Evolutionary conservation across 2,329 filamentous ascomycete species (phyloP).

Genomic region (Macrophomina pseudophaseolina): DNA sequence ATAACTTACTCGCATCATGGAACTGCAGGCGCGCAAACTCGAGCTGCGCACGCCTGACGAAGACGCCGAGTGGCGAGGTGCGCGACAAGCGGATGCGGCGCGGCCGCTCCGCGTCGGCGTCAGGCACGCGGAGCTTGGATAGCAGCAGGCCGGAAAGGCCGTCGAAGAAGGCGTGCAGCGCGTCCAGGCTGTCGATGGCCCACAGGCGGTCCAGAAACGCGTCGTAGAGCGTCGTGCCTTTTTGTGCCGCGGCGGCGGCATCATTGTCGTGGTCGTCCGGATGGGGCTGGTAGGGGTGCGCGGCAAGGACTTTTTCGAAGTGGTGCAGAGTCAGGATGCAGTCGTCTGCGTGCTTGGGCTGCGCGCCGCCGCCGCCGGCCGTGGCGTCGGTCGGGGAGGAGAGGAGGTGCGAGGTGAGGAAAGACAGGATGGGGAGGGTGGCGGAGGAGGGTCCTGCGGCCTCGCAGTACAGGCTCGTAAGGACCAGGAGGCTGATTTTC

Average conservation of each 20-base stretch:
- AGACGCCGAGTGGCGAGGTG: constrained; percentile 80
- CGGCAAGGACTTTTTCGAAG: constrained; percentile 54
- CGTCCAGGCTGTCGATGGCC: constrained; percentile 80
- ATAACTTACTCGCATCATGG: constrained; percentile 76
- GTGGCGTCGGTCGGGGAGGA: constrained; percentile 24
- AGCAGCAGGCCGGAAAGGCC: constrained; percentile 60
- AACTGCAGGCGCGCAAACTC: constrained; percentile 85
- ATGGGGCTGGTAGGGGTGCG: constrained; percentile 55
- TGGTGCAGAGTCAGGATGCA: constrained; percentile 42
- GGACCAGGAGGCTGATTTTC: constrained; percentile 79
- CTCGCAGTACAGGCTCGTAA: constrained; percentile 82
- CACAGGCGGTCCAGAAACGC: constrained; percentile 81
- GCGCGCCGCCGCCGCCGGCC: background rate
- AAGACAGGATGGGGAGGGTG: constrained; percentile 77
- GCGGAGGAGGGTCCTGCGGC: constrained; percentile 69
- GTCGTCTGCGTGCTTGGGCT: constrained; percentile 35
- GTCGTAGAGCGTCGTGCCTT: constrained; percentile 73
- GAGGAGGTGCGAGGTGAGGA: constrained; percentile 74
- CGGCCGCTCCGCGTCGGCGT: constrained; percentile 54
- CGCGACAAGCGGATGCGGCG: constrained; percentile 66
- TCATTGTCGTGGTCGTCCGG: background rate
- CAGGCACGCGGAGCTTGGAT: constrained; percentile 58
- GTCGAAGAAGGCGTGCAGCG: constrained; percentile 77
- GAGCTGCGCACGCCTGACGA: constrained; percentile 75
- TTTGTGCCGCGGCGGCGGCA: background rate